phyloP scores from a whole-genome alignment of 305 asterid genomes.

The Lippia alba region DNA sequence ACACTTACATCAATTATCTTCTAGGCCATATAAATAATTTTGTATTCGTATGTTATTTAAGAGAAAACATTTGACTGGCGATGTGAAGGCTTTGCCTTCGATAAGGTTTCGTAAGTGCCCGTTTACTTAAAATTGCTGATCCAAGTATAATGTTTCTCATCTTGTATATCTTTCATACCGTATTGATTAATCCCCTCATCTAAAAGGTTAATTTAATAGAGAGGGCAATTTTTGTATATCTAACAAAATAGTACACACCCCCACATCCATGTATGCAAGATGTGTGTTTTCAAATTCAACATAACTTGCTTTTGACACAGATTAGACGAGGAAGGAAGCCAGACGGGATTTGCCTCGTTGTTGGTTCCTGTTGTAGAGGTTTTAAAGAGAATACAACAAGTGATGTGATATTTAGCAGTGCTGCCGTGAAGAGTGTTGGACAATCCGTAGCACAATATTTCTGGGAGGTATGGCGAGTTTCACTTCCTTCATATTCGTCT shows the following conservation, averaged over 20 bases:
- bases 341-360: conserved; percentile 94
- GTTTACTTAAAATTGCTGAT: too few relatives aligned
- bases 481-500: conserved; percentile 1
- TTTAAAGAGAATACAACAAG: conserved; percentile 72
- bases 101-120: too few relatives aligned
- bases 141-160: too few relatives aligned
- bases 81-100: too few relatives aligned
- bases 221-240: neutral
- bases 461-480: conserved; percentile 77
- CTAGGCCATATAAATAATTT: too few relatives aligned
- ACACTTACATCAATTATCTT: too few relatives aligned
- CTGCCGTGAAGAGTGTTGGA: conserved; percentile 70
- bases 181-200: too few relatives aligned
- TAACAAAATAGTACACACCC: too few relatives aligned
- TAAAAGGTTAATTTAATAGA: too few relatives aligned
- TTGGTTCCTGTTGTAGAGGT: conserved; percentile 93
- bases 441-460: conserved; percentile 81
- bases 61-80: too few relatives aligned
- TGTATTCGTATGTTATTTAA: too few relatives aligned
- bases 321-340: conserved; percentile 86
- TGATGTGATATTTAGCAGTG: conserved; percentile 84
- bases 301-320: conserved; percentile 54
- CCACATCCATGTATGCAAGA: neutral
- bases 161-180: too few relatives aligned
- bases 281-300: neutral